These are phyloP conservation scores for Laburnicola sp. DNA, from an alignment of 2,329 filamentous ascomycete species.

Conservation along the genomic window DNA sequence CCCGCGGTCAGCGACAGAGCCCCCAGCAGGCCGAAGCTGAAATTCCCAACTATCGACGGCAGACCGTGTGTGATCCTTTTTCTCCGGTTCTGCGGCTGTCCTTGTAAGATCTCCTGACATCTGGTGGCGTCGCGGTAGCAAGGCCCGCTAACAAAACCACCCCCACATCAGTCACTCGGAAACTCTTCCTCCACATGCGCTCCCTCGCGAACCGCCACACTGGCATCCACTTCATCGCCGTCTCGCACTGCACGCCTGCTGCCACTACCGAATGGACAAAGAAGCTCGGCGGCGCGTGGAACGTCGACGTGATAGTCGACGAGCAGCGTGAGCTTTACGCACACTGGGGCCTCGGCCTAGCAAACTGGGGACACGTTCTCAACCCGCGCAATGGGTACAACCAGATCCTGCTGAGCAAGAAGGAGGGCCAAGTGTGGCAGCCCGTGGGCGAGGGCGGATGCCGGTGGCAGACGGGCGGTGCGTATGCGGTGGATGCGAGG, in stretches of 20 bases:
- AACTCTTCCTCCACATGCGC: conserved; percentile 61
- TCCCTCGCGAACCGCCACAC: conserved; percentile 58
- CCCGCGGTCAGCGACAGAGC: conserved; percentile 34
- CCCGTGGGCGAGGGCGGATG: conserved; percentile 41
- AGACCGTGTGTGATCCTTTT: conserved; percentile 39
- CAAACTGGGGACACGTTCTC: conserved; percentile 39
- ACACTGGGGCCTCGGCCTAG: conserved; percentile 61
- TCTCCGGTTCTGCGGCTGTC: conserved; percentile 41
- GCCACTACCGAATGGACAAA: conserved; percentile 63
- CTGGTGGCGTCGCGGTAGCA: not conserved
- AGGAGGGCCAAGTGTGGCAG: conserved; percentile 41
- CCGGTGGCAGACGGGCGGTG: conserved; percentile 42
- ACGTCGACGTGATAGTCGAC: conserved; percentile 60
- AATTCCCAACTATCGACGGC: conserved; percentile 35
- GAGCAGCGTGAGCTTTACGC: conserved; percentile 61
- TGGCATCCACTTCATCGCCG: conserved; percentile 58
- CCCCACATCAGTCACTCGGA: conserved; percentile 36
- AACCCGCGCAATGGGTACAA: conserved; percentile 43
- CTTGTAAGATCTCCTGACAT: conserved; percentile 30
- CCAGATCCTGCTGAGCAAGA: conserved; percentile 40
- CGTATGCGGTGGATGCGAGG: conserved; percentile 37
- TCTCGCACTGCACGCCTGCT: conserved; percentile 61
- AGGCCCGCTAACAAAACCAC: not conserved
- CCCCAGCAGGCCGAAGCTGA: conserved; percentile 33
- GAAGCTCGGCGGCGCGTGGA: conserved; percentile 61